Base-by-base conservation (phyloP, 2,329 filamentous ascomycete species). In the Coniochaeta ligniaria region DNA sequence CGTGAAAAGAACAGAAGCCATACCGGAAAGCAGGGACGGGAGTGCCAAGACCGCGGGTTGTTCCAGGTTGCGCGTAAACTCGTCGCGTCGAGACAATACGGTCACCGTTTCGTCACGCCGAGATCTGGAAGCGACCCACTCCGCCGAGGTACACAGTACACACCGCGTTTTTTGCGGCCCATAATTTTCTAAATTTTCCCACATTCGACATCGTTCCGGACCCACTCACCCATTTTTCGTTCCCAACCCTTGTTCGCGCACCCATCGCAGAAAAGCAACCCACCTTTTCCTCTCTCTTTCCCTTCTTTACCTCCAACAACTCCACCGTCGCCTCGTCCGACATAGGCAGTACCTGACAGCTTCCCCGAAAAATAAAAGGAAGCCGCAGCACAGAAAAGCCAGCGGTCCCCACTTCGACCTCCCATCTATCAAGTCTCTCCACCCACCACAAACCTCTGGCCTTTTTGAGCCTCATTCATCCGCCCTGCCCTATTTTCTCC, bases 331-430 rank as follows among this genome's bases (percentile, higher is more conserved):
- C 43, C 58, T 52, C 62, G 63, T 62, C 63, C 62, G 55, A 63
- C 63, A 64, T 67, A 64, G 64, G 35, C 54, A 57, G 63, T 66
- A 64, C 63, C 63, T 65, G 63, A 61, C 64, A 63, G 60, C 61
- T 59, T 60, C 28, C 60, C 63, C 59, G 64, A 64, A 66, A 64
- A 63, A 60, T 63, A 65, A 65, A 65, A 64, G 64, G 71, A 73
- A 73, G 71, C 62, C 59, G 63, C 67, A 67, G 65, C 66, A 65
- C 63, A 75, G 75, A 75, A 76, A 75, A 74, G 75, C 74, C 71
- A 74, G 74, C 72, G 69, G 75, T 77, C 76, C 75, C 76, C 76
- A 78, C 76, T 74, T 72, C 71, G 68, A 74, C 72, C 74, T 74
- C 77, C 73, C 75, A 75, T 64, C 66, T 75, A 77, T 73, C 73